Evolutionary conservation across 371 early-diverging fungal species (phyloP).

Genomic region (Circinella minor): DNA sequence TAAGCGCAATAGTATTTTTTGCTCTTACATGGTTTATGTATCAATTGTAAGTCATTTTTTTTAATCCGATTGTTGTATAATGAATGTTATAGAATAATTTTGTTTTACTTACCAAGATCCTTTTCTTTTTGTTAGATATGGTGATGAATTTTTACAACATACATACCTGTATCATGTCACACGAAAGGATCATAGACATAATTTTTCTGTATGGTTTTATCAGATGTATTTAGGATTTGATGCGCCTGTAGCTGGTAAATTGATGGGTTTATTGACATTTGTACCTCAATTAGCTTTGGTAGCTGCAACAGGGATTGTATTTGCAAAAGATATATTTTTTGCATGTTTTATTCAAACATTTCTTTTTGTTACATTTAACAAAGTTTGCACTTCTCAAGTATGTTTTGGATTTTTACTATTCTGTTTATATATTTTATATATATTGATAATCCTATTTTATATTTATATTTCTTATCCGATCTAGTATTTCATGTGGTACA

Average conservation of each 20-base stretch:
- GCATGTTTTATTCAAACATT: constrained; percentile 93
- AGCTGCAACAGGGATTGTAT: constrained; percentile 63
- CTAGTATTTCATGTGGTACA: constrained; percentile 98
- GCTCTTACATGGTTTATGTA: constrained; percentile 76
- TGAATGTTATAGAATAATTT: no score
- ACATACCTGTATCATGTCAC: constrained; percentile 94
- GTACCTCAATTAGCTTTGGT: constrained; percentile 78
- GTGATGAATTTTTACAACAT: constrained; percentile 85
- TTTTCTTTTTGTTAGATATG: constrained; percentile 61
- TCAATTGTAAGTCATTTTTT: constrained; percentile 47
- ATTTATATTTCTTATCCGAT: no score
- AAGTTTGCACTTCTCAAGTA: constrained; percentile 98
- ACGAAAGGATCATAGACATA: constrained; percentile 97
- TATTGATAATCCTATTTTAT: no score
- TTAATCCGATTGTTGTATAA: no score
- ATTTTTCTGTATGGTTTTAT: constrained; percentile 96
- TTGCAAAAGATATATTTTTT: constrained; percentile 83
- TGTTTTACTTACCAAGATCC: neutral
- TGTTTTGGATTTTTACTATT: neutral
- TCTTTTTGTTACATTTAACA: constrained; percentile 95
- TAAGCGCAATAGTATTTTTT: constrained; percentile 76
- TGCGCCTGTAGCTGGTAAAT: constrained; percentile 40
- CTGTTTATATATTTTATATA: no score
- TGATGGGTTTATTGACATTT: constrained; percentile 68
- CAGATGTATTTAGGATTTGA: constrained; percentile 83